These are phyloP conservation scores for Phytophthora pistaciae DNA, from an alignment of 352 stramenopile genomes.

Conservation along the genomic window DNA sequence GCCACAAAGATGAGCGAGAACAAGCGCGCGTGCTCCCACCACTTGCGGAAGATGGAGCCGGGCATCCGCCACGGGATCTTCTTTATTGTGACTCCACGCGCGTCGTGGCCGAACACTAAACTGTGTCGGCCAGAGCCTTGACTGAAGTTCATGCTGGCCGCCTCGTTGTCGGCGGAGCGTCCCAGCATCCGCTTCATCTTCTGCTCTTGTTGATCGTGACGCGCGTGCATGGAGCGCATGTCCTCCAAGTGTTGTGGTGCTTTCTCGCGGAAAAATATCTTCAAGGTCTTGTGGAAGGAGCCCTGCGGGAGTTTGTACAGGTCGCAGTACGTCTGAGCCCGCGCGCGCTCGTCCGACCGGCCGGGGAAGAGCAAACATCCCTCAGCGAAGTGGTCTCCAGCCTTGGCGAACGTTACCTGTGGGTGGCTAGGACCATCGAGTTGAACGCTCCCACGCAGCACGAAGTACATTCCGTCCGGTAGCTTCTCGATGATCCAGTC, in stretches of 20 bases:
- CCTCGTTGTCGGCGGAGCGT: constrained; percentile 35
- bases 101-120: constrained; percentile 10
- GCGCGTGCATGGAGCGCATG: constrained; percentile 65
- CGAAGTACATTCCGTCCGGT: constrained; percentile 73
- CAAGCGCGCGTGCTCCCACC: constrained; percentile 64
- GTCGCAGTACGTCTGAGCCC: constrained; percentile 77
- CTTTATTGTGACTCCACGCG: constrained; percentile 1
- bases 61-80: constrained; percentile 56
- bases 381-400: constrained; percentile 69
- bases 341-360: constrained; percentile 56
- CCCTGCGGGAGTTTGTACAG: constrained; percentile 74
- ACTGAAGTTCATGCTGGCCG: neutral
- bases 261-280: constrained; percentile 59
- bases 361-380: constrained; percentile 53
- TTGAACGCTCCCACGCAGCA: constrained; percentile 62
- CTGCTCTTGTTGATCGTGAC: constrained; percentile 74
- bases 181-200: constrained; percentile 86
- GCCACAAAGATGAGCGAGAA: constrained; percentile 62
- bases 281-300: constrained; percentile 61
- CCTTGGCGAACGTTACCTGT: constrained; percentile 44
- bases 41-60: constrained; percentile 64
- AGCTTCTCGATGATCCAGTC: constrained; percentile 81
- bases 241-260: constrained; percentile 42
- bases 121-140: constrained; percentile 11
- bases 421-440: constrained; percentile 45